These are phyloP conservation scores for Krasilnikovozyma curviuscula DNA, from an alignment of 768 basidiomycete species.

Conservation along the genomic window DNA sequence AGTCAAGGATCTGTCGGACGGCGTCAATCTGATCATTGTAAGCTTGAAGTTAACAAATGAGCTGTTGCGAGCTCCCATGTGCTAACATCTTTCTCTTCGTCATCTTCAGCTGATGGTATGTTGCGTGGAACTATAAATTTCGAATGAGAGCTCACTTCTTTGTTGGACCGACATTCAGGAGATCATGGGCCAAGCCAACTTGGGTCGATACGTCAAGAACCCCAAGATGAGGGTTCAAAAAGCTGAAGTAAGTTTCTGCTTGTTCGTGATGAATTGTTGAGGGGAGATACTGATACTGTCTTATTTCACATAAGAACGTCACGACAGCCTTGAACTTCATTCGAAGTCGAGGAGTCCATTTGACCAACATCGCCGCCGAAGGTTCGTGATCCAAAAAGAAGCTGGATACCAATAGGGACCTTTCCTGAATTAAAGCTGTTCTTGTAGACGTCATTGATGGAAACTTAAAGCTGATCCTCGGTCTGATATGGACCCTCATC, in stretches of 20 bases:
- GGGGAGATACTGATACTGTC: not conserved
- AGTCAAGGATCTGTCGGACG: conserved; percentile 78
- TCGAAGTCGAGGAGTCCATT: conserved; percentile 73
- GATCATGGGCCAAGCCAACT: conserved; percentile 89
- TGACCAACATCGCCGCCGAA: conserved; percentile 63
- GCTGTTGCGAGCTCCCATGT: not conserved
- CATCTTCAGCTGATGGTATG: not conserved
- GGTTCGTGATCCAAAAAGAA: not conserved
- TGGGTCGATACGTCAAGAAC: conserved; percentile 80
- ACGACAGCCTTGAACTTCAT: conserved; percentile 94
- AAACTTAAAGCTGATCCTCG: conserved; percentile 94
- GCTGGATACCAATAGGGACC: no score
- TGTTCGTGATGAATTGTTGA: not conserved
- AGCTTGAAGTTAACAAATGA: conserved; percentile 27
- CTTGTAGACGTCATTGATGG: conserved; percentile 92
- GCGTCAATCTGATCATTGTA: conserved; percentile 83
- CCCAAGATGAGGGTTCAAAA: conserved; percentile 89
- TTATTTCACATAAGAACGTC: conserved; percentile 41
- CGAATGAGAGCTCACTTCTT: not conserved
- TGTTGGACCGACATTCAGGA: conserved; percentile 38
- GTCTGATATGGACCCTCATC: conserved; percentile 81
- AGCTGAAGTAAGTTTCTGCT: conserved; percentile 39
- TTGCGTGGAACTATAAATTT: not conserved
- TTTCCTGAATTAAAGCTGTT: no score
- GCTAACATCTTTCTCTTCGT: not conserved